Conservation (phyloP, 495 filamentous ascomycete species). For the Eremomyces bilateralis region DNA sequence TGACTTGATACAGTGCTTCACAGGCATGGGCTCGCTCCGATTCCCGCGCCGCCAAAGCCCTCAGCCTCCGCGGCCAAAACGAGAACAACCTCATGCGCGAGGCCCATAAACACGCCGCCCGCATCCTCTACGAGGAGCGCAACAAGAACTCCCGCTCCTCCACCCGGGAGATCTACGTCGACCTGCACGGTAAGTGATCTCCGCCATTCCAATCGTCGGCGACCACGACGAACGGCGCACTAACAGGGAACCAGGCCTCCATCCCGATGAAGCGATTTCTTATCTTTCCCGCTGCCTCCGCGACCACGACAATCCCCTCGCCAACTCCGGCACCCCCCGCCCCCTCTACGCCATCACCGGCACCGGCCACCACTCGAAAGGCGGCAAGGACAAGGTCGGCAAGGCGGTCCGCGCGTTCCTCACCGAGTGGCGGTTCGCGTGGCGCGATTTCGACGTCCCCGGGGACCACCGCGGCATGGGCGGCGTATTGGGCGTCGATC, state of each 20-base stretch:
- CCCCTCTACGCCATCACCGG: conserved; percentile 91
- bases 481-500: conserved; percentile 86
- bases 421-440: conserved; percentile 89
- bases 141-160: conserved; percentile 43
- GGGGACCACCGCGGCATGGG: conserved; percentile 80
- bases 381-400: conserved; percentile 95
- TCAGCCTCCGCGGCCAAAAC: conserved; percentile 80
- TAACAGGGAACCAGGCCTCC: conserved; percentile 29
- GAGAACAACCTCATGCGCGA: conserved; percentile 96
- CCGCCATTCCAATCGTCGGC: background rate
- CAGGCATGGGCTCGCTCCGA: conserved; percentile 99
- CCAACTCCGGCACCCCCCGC: conserved; percentile 10
- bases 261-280: conserved; percentile 90
- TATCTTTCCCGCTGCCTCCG: conserved; percentile 75
- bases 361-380: conserved; percentile 93
- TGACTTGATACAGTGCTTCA: conserved; percentile 42
- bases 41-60: conserved; percentile 83
- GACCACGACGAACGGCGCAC: background rate
- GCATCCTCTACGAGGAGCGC: conserved; percentile 80
- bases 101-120: conserved; percentile 85
- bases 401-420: conserved; percentile 81
- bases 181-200: conserved; percentile 45
- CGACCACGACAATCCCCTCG: conserved; percentile 33
- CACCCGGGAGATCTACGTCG: conserved; percentile 65
- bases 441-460: conserved; percentile 85